Evolutionary conservation across 306 rosid species (phyloP).

Genomic region (Acacia crassicarpa): DNA sequence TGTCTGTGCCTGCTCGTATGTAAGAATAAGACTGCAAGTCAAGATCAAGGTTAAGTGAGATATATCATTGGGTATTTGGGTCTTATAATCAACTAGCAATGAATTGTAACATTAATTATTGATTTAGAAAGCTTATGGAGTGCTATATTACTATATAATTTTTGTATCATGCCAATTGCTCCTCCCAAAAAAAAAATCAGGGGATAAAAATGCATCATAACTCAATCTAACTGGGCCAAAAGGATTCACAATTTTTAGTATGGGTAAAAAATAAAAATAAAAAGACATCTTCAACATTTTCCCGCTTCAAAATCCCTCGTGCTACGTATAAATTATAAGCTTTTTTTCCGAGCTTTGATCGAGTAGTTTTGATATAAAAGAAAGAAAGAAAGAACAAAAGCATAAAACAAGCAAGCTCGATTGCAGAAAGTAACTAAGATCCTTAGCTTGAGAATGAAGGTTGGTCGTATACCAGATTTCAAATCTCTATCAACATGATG

Average conservation of each 20-base stretch:
- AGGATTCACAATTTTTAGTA: background rate
- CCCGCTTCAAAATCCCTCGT: conserved; percentile 47
- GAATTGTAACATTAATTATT: too few species aligned
- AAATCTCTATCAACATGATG: conserved; percentile 36
- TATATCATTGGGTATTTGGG: too few species aligned
- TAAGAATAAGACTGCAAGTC: too few species aligned
- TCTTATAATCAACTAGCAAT: too few species aligned
- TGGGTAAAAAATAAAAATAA: background rate
- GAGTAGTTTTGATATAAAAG: conserved; percentile 38
- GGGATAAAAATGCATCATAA: too few species aligned
- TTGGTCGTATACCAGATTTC: conserved; percentile 25
- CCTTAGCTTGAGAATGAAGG: conserved; percentile 78
- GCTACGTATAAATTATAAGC: conserved; percentile 19
- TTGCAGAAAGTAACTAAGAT: conserved; percentile 34
- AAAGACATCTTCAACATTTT: conserved; percentile 13
- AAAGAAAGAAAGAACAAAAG: conserved; percentile 35
- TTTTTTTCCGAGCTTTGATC: conserved; percentile 56
- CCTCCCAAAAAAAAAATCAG: too few species aligned
- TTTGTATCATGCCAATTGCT: too few species aligned
- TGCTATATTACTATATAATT: too few species aligned
- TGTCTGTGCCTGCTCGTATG: too few species aligned
- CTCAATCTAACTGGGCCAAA: conserved; percentile 14
- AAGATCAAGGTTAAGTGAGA: too few species aligned
- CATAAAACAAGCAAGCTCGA: conserved; percentile 41
- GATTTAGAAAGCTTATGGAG: too few species aligned